phyloP scores from a whole-genome alignment of 768 basidiomycete species.

The Termitomyces sp. region DNA sequence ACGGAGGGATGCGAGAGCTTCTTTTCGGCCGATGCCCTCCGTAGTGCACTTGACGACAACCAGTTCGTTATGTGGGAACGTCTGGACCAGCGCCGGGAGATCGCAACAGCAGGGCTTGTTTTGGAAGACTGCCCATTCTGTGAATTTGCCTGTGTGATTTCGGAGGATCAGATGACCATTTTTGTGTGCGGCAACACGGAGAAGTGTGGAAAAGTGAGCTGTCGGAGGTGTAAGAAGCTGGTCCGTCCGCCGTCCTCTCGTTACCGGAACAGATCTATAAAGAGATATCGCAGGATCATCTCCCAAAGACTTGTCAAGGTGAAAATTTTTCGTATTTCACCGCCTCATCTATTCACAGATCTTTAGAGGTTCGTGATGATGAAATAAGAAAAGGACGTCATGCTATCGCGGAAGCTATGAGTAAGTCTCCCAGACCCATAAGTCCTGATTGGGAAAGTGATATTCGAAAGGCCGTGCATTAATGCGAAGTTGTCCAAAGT shows the following conservation, averaged over 20 bases:
- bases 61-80: constrained; percentile 54
- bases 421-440: constrained; percentile 26
- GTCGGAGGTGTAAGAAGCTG: constrained; percentile 58
- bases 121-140: constrained; percentile 80
- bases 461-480: constrained; percentile 48
- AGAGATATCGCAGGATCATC: constrained; percentile 43
- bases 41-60: constrained; percentile 51
- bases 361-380: constrained; percentile 6
- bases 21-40: constrained; percentile 59
- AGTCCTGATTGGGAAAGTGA: neutral
- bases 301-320: constrained; percentile 46
- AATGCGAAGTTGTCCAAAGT: constrained; percentile 72
- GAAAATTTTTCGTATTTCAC: constrained; percentile 14
- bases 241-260: constrained; percentile 21
- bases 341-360: neutral
- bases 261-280: neutral
- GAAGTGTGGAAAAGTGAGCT: constrained; percentile 57
- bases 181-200: constrained; percentile 31
- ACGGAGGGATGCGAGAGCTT: constrained; percentile 41
- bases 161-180: constrained; percentile 43
- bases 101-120: constrained; percentile 61
- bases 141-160: constrained; percentile 62
- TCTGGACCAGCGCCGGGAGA: constrained; percentile 58
- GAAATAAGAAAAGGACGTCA: constrained; percentile 46
- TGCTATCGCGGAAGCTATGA: constrained; percentile 77